Evolutionary conservation across 2,329 filamentous ascomycete genomes (phyloP).

Genomic region (Botrytis tulipae): DNA sequence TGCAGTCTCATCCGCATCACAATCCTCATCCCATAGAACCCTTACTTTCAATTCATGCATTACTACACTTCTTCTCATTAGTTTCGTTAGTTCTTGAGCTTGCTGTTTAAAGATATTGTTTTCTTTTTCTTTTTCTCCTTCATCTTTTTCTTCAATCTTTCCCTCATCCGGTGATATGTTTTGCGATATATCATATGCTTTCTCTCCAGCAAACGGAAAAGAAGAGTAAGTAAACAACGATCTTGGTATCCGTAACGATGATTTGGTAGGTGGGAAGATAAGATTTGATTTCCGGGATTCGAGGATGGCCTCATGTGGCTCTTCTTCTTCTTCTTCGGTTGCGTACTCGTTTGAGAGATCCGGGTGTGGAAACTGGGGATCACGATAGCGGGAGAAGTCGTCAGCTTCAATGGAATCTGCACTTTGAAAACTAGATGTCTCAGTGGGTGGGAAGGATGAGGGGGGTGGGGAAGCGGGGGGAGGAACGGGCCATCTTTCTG

Average conservation of each 20-base stretch:
- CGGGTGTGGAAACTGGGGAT: not conserved
- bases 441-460: not conserved
- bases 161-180: not conserved
- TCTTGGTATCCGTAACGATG: slow-evolving; percentile 30
- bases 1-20: slow-evolving; percentile 26
- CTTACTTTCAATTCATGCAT: slow-evolving; percentile 26
- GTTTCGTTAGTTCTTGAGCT: slow-evolving; percentile 28
- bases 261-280: slow-evolving; percentile 32
- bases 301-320: slow-evolving; percentile 2
- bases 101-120: slow-evolving; percentile 23
- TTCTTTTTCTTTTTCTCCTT: not conserved
- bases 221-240: slow-evolving; percentile 28
- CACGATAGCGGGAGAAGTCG: not conserved
- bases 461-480: slow-evolving; percentile 5
- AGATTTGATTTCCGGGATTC: slow-evolving; percentile 26
- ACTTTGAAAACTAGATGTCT: not conserved
- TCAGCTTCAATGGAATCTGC: not conserved
- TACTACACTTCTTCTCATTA: slow-evolving; percentile 34
- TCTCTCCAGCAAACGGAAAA: not conserved
- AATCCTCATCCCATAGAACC: slow-evolving; percentile 4
- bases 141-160: not conserved
- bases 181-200: not conserved
- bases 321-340: not conserved
- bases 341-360: not conserved
- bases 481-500: slow-evolving; percentile 27